Conservation (phyloP, 176 grass and related monocot species). For the Musa acuminata region DNA sequence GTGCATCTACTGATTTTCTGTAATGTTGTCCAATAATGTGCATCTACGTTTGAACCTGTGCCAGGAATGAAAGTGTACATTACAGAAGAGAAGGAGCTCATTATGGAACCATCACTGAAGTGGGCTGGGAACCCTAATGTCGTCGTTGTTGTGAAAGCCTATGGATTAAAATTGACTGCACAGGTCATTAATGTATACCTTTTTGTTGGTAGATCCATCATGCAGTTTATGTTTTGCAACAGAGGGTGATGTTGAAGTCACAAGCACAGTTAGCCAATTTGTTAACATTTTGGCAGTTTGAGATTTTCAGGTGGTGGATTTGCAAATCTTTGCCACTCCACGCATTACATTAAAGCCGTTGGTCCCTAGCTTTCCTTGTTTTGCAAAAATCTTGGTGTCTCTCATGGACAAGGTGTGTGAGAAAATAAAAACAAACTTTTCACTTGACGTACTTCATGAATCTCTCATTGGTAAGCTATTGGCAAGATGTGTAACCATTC, state of each 20-base stretch:
- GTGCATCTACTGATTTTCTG: conserved; percentile 5
- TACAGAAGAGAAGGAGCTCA: conserved; percentile 95
- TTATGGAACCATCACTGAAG: conserved; percentile 94
- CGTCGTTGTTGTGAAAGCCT: conserved; percentile 61
- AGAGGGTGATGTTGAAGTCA: not conserved
- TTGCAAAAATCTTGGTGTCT: conserved; percentile 76
- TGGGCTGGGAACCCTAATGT: conserved; percentile 99
- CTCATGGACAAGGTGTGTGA: conserved; percentile 82
- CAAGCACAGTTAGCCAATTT: not conserved
- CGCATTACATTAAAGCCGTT: conserved; percentile 92
- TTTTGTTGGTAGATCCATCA: not conserved
- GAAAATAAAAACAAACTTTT: conserved; percentile 16
- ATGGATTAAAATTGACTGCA: conserved; percentile 67
- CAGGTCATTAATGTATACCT: conserved; percentile 34
- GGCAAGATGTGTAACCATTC: not conserved
- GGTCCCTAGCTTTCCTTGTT: conserved; percentile 82
- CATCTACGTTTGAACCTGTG: not conserved
- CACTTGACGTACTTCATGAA: not conserved
- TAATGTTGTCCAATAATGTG: not conserved
- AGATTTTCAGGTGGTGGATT: conserved; percentile 75
- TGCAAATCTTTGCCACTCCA: conserved; percentile 82
- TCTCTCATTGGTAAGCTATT: not conserved
- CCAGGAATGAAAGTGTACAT: conserved; percentile 92
- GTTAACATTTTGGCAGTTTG: not conserved
- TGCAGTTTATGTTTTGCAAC: not conserved